phyloP scores from a whole-genome alignment of 169 alveolate species.

The Plasmodium billcollinsi region DNA sequence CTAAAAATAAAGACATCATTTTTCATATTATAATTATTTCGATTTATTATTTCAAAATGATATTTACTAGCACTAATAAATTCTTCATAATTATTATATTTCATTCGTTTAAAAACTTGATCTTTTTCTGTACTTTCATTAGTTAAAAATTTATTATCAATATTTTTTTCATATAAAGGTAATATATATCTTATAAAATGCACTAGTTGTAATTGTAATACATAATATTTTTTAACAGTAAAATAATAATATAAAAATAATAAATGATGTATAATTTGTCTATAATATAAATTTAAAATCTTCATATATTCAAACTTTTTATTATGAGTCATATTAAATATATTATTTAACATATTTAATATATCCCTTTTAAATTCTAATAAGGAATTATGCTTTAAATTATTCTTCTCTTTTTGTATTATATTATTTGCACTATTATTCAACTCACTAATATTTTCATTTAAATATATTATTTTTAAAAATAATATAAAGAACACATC shows the following conservation, averaged over 20 bases:
- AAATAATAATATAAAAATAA: conserved; percentile 57
- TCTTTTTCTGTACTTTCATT: conserved; percentile 9
- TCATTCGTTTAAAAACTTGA: not conserved
- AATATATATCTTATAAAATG: conserved; percentile 22
- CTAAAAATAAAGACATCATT: conserved; percentile 73
- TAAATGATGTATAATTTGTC: conserved; percentile 42
- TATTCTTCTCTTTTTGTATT: conserved; percentile 17
- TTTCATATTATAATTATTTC: conserved; percentile 28
- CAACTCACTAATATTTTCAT: conserved; percentile 33
- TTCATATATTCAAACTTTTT: conserved; percentile 28
- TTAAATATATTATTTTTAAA: conserved; percentile 32
- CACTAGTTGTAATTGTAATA: conserved; percentile 37
- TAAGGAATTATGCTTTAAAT: conserved; percentile 16
- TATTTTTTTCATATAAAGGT: conserved; percentile 38
- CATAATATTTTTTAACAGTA: conserved; percentile 56
- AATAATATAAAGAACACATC: conserved; percentile 64
- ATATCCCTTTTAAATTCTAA: conserved; percentile 53
- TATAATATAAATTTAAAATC: conserved; percentile 27
- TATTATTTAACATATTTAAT: conserved; percentile 6
- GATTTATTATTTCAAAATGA: conserved; percentile 27
- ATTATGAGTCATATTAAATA: conserved; percentile 18
- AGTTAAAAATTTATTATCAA: not conserved
- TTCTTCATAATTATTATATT: conserved; percentile 54
- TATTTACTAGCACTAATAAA: conserved; percentile 48
- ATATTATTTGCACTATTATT: not conserved